Conservation (phyloP, 495 filamentous ascomycete species). For the Aspergillus sparsus region DNA sequence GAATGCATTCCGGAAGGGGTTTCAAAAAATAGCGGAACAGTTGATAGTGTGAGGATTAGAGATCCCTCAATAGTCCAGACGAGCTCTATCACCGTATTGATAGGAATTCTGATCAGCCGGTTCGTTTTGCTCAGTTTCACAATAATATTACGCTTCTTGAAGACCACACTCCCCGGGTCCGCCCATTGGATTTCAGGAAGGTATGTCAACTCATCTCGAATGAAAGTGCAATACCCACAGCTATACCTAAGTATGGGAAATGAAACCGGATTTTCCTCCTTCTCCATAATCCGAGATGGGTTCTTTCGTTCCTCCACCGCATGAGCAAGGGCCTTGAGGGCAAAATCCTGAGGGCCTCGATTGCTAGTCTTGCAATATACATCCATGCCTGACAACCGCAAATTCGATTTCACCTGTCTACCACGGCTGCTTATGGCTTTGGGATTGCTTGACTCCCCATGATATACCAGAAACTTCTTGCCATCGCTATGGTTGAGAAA, state of each 20-base stretch:
- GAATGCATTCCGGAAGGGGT: background rate
- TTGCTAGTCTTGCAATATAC: constrained; percentile 49
- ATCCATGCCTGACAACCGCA: constrained; percentile 37
- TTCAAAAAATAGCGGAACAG: constrained; percentile 24
- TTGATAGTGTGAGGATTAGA: constrained; percentile 17
- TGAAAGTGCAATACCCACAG: constrained; percentile 55
- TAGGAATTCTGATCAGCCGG: constrained; percentile 22
- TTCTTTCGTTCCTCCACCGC: constrained; percentile 11
- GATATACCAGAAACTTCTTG: constrained; percentile 32
- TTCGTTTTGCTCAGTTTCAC: constrained; percentile 10
- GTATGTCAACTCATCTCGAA: constrained; percentile 41
- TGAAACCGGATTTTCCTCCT: constrained; percentile 8
- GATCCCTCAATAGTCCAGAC: constrained; percentile 14
- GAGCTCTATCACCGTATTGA: constrained; percentile 21
- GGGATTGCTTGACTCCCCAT: constrained; percentile 24
- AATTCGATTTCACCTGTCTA: constrained; percentile 21
- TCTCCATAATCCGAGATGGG: background rate
- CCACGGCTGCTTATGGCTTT: background rate
- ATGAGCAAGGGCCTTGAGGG: constrained; percentile 40
- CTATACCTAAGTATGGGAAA: constrained; percentile 37
- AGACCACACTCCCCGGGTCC: constrained; percentile 39
- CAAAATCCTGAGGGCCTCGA: constrained; percentile 32
- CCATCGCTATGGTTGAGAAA: constrained; percentile 35
- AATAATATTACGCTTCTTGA: constrained; percentile 35
- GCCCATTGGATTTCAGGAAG: constrained; percentile 43